Evolutionary conservation across 345 rosid genomes (phyloP).

Genomic region (Carallia pectinifolia): DNA sequence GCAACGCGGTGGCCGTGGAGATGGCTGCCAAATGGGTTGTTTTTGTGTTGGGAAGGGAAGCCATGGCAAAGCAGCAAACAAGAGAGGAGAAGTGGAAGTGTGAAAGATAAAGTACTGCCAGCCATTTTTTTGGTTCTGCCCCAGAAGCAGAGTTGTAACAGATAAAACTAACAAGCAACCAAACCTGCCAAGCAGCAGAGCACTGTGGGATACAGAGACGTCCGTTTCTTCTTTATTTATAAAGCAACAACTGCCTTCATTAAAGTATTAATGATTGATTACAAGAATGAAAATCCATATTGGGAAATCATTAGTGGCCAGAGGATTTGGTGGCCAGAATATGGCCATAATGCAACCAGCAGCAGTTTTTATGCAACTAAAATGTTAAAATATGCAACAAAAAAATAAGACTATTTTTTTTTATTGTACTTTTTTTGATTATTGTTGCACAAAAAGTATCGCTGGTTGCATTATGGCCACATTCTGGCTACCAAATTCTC

Average conservation of each 20-base stretch:
- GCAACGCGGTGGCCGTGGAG: conserved; percentile 49
- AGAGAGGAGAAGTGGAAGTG: conserved; percentile 28
- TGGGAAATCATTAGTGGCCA: no score
- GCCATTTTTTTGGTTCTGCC: conserved; percentile 31
- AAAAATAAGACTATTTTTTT: no score
- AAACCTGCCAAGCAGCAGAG: conserved; percentile 37
- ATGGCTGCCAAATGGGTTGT: conserved; percentile 27
- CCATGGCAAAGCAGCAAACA: conserved; percentile 48
- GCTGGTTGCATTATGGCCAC: no score
- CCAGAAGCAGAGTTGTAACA: conserved; percentile 5
- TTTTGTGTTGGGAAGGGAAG: conserved; percentile 30
- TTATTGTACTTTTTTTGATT: no score
- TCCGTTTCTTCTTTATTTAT: conserved; percentile 47
- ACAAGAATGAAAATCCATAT: conserved; percentile 18
- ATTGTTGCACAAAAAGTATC: no score
- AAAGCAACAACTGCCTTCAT: conserved; percentile 39
- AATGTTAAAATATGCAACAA: no score
- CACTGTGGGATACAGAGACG: conserved; percentile 31
- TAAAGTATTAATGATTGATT: conserved; percentile 11
- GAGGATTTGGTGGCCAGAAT: no score
- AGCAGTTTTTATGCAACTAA: no score
- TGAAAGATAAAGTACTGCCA: conserved; percentile 23
- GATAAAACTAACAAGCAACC: conserved; percentile 29
- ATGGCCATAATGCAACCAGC: no score
- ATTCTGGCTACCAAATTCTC: no score